Percentiles rank a stretch among this genome's conserved stretches.
phyloP scores from a whole-genome alignment of 192 early-diverging fungal genomes.

The Dissophora globulifera region DNA sequence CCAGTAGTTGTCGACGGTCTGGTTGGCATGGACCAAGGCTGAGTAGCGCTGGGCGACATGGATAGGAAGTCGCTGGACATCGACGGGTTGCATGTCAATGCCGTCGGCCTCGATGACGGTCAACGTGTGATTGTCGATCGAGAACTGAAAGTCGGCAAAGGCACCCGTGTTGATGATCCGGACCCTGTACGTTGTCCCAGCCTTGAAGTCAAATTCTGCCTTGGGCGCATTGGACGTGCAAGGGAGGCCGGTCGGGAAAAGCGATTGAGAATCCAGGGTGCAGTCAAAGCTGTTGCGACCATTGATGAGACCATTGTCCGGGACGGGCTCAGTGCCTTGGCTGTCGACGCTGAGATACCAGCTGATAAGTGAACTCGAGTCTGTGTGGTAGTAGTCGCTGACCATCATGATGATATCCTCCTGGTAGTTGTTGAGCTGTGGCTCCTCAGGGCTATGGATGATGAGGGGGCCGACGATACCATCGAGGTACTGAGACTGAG shows the following conservation, averaged over 20 bases:
- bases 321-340: slow-evolving; percentile 40
- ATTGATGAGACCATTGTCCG: slow-evolving; percentile 37
- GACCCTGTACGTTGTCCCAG: slow-evolving; percentile 36
- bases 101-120: slow-evolving; percentile 57
- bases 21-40: slow-evolving; percentile 56
- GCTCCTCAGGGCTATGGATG: slow-evolving; percentile 50
- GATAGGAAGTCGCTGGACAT: slow-evolving; percentile 45
- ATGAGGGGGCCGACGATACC: slow-evolving; percentile 38
- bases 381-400: slow-evolving; percentile 49
- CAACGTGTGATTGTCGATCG: slow-evolving; percentile 56
- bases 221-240: slow-evolving; percentile 16
- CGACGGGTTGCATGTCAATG: slow-evolving; percentile 34
- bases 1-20: slow-evolving; percentile 53
- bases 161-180: slow-evolving; percentile 51
- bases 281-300: slow-evolving; percentile 32
- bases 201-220: slow-evolving; percentile 35
- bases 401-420: slow-evolving; percentile 57
- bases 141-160: slow-evolving; percentile 49
- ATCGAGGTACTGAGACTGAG: slow-evolving; percentile 48
- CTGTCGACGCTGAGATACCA: slow-evolving; percentile 48
- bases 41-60: slow-evolving; percentile 60
- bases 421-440: slow-evolving; percentile 47
- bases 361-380: slow-evolving; percentile 27
- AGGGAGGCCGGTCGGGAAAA: slow-evolving; percentile 20
- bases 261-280: slow-evolving; percentile 9